Base-by-base conservation (phyloP, 371 early-diverging fungal species). In the Mucor indicus region DNA sequence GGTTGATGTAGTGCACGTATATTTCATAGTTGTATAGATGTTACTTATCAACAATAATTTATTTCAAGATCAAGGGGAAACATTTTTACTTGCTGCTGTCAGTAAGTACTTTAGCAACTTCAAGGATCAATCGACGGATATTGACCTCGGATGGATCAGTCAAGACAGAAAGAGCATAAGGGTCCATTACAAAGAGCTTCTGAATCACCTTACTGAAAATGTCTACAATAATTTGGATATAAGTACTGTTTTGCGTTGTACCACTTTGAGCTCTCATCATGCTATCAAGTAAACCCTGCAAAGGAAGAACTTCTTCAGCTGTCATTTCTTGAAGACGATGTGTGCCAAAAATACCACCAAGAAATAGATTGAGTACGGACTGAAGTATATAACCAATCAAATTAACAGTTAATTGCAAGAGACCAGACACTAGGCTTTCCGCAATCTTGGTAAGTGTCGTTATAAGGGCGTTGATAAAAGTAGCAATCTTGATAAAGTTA, bases 71-170 rank as follows among this genome's bases (percentile, higher is more conserved):
- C n/a, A n/a, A n/a, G n/a, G n/a, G n/a, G n/a, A n/a, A n/a, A n/a
- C n/a, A n/a, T n/a, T n/a, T n/a, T n/a, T n/a, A n/a, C n/a, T n/a
- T n/a, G n/a, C n/a, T n/a, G n/a, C n/a, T n/a, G n/a, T n/a, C n/a
- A n/a, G n/a, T n/a, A n/a, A n/a, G n/a, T n/a, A n/a, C n/a, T n/a
- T n/a, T n/a, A n/a, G n/a, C n/a, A n/a, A n/a, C n/a, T n/a, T n/a
- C n/a, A n/a, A n/a, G n/a, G n/a, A n/a, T n/a, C n/a, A n/a, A n/a
- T n/a, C n/a, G n/a, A n/a, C 36, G 30, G n/a, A 50, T 13, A 2
- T 42, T 50, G 1, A 42, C 50, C 17, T 41, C 41, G 9, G 32
- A 27, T 4, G 50, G 50, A 11, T 36, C 17, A 27, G 42, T 41
- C 35, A 50, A 50, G 27, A 21, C 29, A 17, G 16, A 13, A 13